Evolutionary conservation across 1,284 basidiomycete species (phyloP), one percentile per base, ranked within the genome.

Genomic region (Malassezia globosa): DNA sequence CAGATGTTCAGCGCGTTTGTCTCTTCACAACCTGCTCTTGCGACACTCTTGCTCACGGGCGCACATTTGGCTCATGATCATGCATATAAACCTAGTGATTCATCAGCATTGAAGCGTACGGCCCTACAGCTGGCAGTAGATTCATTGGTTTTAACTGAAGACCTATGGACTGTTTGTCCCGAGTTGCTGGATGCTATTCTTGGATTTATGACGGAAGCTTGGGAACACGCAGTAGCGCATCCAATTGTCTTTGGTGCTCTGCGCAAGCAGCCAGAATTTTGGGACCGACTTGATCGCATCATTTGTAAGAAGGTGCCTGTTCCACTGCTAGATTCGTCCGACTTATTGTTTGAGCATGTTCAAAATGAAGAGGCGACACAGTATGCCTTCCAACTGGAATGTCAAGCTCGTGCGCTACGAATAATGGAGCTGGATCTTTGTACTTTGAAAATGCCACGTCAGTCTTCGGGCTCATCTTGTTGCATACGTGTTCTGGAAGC

Each of bases 1-100:
- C 79, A 78, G 51, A 83, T 94, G 61, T 80, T 92, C 22, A 77
- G 83, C 0, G 77, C 85, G 11, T 82, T 87, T 3, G 81, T 89
- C 18, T 82, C 86, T 55, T 83, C 82, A 48, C 87, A 92, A 64
- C 87, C 89, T 1, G 87, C 88, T 0, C 77, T 94, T 5, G 86
- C 86, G 0, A 79, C 80, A 37, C 76, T 94, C 14, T 82, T 92
- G 50, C 80, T 87, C 43, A 81, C 80, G 0, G 88, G 82, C 2
- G 78, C 79, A 80, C 71, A 79, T 77, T 48, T 74, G 76, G 27
- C 77, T 37, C 22, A 42, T 44, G 25, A 49, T 46, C 22, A 46
- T 42, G 21, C 36, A 43, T 3, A 47, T 29, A 48, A 49, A 35
- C 10, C 36, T 38, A 41, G 54, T 24, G 11, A 31, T 11, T 2